Base-by-base conservation (phyloP, 164 flowering plant species). In the Berberis thunbergii region DNA sequence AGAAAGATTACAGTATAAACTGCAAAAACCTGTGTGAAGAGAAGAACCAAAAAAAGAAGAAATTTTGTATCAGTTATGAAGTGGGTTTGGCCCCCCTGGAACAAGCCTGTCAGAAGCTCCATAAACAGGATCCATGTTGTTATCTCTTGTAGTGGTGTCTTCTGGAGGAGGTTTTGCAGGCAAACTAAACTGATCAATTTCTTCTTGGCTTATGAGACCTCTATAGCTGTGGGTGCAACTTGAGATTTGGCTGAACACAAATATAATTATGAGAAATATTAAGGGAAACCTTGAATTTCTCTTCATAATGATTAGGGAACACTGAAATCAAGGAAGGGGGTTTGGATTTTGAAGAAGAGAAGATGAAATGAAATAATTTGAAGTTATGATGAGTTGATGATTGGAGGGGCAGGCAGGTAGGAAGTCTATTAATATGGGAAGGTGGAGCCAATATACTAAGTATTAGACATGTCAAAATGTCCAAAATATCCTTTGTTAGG, bases 11-110 rank as follows among this genome's bases (percentile, higher is more conserved):
- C 3, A 5, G 2, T 5, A 50, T 50, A 8, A 6, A 5, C 54
- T 50, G 54, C 54, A 50, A 50, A 50, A 50, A 6, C 12, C 54
- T 50, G 54, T 50, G 12, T 5, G 7, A 3, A 52, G n/a, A 2
- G 3, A 10, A 7, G 3, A 52, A 52, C 11, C n/a, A 12, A 52
- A 52, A 26, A 26, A 26, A 26, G 26, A 26, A 26, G 26, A 26
- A 26, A 26, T 26, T 26, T 26, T 26, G 26, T 49, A 74, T 79
- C 72, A 78, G 54, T 83, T 81, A 61, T 83, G 87, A 43, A 75
- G 75, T 4, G 78, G 78, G 69, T 75, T 75, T 1, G 78, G 78
- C 54, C 78, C 78, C 41, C 49, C 61, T 3, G 78, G 78, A 38
- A 72, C 75, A 11, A 58, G 12, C 48, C 73, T 64, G 41, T 66